These are phyloP conservation scores for Candida smagusa DNA, from an alignment of 1,139 yeast species.

Conservation along the genomic window DNA sequence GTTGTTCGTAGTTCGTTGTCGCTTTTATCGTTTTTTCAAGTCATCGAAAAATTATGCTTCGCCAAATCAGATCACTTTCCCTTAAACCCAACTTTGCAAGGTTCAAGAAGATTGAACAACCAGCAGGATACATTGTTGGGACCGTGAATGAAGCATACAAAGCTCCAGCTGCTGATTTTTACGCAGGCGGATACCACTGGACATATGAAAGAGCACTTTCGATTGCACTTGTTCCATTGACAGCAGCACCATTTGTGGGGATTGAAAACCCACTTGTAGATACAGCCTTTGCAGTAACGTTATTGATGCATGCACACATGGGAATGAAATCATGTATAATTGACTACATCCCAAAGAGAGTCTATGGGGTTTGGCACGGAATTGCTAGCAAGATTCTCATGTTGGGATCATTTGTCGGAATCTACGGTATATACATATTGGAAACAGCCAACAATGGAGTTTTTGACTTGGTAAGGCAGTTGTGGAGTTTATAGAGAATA, in stretches of 20 bases:
- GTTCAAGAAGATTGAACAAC: slow-evolving; percentile 54
- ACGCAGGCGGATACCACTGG: slow-evolving; percentile 91
- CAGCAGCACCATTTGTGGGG: slow-evolving; percentile 69
- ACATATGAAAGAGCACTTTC: slow-evolving; percentile 71
- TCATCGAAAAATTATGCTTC: neutral
- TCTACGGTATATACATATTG: slow-evolving; percentile 78
- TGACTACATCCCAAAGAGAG: slow-evolving; percentile 85
- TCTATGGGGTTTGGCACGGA: slow-evolving; percentile 69
- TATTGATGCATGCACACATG: slow-evolving; percentile 71
- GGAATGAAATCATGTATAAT: slow-evolving; percentile 86
- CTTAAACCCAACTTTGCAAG: slow-evolving; percentile 47
- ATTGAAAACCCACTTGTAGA: slow-evolving; percentile 69
- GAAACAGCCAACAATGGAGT: slow-evolving; percentile 71
- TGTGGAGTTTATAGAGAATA: slow-evolving; percentile 33
- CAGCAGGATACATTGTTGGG: slow-evolving; percentile 68
- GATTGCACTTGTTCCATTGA: slow-evolving; percentile 69
- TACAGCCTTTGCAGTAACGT: slow-evolving; percentile 57
- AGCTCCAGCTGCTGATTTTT: slow-evolving; percentile 55
- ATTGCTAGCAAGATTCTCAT: slow-evolving; percentile 62
- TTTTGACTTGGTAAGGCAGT: slow-evolving; percentile 39
- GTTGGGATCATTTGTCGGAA: slow-evolving; percentile 65
- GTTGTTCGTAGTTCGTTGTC: too few species aligned
- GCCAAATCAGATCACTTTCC: slow-evolving; percentile 13
- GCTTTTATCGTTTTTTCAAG: too few species aligned
- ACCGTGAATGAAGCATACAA: slow-evolving; percentile 79